Conservation (phyloP, 2,329 filamentous ascomycete species). For the Phialophora expanda region DNA sequence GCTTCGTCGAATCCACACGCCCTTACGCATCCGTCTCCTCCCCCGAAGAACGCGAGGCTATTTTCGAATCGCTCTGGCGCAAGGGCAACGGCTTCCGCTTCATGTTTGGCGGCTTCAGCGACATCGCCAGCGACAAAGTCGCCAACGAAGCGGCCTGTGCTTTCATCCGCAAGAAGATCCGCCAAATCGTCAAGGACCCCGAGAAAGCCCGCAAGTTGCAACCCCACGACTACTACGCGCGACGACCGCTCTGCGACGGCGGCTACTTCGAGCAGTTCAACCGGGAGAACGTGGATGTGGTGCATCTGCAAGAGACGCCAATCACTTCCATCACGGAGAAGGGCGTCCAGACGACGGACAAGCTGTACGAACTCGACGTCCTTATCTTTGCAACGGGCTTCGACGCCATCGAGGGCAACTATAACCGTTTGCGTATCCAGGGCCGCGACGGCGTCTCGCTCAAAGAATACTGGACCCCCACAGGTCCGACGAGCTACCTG, state of each 20-base stretch:
- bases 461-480: conserved; percentile 44
- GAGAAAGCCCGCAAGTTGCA: conserved; percentile 42
- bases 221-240: conserved; percentile 32
- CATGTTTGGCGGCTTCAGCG: conserved; percentile 59
- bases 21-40: conserved; percentile 34
- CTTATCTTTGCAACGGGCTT: conserved; percentile 44
- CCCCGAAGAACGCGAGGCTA: conserved; percentile 46
- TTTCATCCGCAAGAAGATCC: conserved; percentile 61
- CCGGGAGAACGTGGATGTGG: conserved; percentile 53
- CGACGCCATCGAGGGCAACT: conserved; percentile 48
- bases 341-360: conserved; percentile 50
- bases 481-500: conserved; percentile 45
- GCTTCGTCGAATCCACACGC: conserved; percentile 54
- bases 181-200: conserved; percentile 58
- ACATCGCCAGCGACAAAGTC: conserved; percentile 52
- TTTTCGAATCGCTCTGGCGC: conserved; percentile 57
- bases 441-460: conserved; percentile 42
- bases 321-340: conserved; percentile 49
- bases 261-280: conserved; percentile 55
- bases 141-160: conserved; percentile 60
- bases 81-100: conserved; percentile 59
- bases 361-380: conserved; percentile 48
- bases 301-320: conserved; percentile 51
- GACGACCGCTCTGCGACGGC: conserved; percentile 32
- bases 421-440: conserved; percentile 42